These are phyloP conservation scores for Geotrichum fermentans DNA, from an alignment of 1,139 yeast genomes.

Conservation along the genomic window DNA sequence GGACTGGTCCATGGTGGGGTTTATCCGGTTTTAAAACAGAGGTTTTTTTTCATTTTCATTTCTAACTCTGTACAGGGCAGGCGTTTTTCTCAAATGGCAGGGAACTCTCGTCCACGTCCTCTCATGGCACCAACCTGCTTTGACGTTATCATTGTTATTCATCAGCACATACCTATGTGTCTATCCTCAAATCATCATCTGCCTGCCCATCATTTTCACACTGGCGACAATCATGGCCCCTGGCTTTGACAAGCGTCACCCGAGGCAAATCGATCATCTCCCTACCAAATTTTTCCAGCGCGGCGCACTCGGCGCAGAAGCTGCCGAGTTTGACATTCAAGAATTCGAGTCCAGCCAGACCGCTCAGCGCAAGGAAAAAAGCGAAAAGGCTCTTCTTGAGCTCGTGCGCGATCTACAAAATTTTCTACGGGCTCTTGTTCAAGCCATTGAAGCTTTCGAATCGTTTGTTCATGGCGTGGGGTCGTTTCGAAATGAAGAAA, in stretches of 20 bases:
- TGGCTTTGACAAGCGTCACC: conserved; percentile 68
- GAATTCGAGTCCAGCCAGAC: conserved; percentile 8
- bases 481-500: conserved; percentile 65
- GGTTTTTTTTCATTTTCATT: not conserved
- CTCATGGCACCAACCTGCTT: conserved; percentile 21
- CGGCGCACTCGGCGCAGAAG: conserved; percentile 3
- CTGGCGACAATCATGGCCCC: conserved; percentile 62
- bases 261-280: conserved; percentile 22
- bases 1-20: too few relatives aligned
- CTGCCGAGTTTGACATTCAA: conserved; percentile 4
- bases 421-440: conserved; percentile 53
- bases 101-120: conserved; percentile 11
- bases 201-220: conserved; percentile 57
- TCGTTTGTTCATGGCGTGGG: conserved; percentile 58
- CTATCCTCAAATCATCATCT: conserved; percentile 64
- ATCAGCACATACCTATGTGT: conserved; percentile 40
- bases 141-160: conserved; percentile 34
- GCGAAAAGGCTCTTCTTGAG: conserved; percentile 36
- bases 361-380: conserved; percentile 9
- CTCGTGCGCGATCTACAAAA: conserved; percentile 62
- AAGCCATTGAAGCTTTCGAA: conserved; percentile 51
- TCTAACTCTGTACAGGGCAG: not conserved
- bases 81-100: conserved; percentile 9
- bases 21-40: too few relatives aligned
- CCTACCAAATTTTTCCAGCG: conserved; percentile 20